Percentiles rank a stretch among this genome's conserved stretches.
phyloP scores from a whole-genome alignment of 2,329 filamentous ascomycete genomes.

The Laburnicola sp. region DNA sequence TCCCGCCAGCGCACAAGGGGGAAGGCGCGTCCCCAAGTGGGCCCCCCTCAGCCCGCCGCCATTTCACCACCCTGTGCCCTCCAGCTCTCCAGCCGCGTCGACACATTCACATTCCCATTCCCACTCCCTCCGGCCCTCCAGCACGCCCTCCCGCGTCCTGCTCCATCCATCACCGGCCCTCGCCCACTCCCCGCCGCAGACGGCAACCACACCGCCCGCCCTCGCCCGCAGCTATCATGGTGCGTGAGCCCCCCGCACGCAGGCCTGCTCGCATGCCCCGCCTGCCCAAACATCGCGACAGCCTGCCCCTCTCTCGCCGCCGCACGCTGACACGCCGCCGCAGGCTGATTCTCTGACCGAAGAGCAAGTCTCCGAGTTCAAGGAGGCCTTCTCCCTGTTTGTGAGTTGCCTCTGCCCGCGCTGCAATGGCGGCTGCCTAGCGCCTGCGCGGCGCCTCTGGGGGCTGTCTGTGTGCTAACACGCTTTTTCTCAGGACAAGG shows the following conservation, averaged over 20 bases:
- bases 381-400: slow-evolving; percentile 99
- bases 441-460: slow-evolving; percentile 13
- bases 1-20: too few relatives aligned
- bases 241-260: slow-evolving; percentile 38
- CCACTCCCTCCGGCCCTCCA: slow-evolving; percentile 10
- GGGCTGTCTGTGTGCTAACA: slow-evolving; percentile 29
- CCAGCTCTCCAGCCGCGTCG: slow-evolving; percentile 32
- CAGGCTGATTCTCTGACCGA: slow-evolving; percentile 98
- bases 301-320: slow-evolving; percentile 16
- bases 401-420: slow-evolving; percentile 63
- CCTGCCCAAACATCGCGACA: slow-evolving; percentile 37
- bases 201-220: neutral
- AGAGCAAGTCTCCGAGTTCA: slow-evolving; percentile 99
- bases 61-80: slow-evolving; percentile 18
- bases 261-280: slow-evolving; percentile 38
- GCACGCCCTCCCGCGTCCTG: slow-evolving; percentile 10
- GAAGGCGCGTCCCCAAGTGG: neutral
- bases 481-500: slow-evolving; percentile 55
- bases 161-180: neutral
- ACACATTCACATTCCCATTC: slow-evolving; percentile 25
- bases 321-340: slow-evolving; percentile 27
- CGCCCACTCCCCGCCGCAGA: slow-evolving; percentile 8
- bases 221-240: slow-evolving; percentile 35
- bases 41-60: slow-evolving; percentile 20
- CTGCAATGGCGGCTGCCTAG: slow-evolving; percentile 29